These are phyloP conservation scores for Lentinula boryana DNA, from an alignment of 768 basidiomycete genomes.

Conservation along the genomic window DNA sequence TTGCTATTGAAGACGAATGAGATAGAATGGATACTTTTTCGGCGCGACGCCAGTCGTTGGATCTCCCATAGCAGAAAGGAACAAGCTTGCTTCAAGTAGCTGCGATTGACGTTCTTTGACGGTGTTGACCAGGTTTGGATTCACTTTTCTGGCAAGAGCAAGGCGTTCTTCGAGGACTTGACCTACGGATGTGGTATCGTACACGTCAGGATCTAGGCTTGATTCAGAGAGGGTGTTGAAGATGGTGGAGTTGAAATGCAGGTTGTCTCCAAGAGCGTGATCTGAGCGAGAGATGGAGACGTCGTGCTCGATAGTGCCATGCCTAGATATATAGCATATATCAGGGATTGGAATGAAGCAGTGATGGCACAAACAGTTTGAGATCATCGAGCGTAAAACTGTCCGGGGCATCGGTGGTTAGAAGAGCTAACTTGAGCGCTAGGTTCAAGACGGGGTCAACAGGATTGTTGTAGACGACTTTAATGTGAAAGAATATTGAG, in stretches of 20 bases:
- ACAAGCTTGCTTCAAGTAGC: conserved; percentile 8
- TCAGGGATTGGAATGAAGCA: not conserved
- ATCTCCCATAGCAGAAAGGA: conserved; percentile 11
- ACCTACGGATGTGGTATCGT: conserved; percentile 7
- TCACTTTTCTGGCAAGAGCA: conserved; percentile 5
- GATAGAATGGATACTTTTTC: not conserved
- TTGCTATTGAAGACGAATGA: not conserved
- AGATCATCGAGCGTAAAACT: conserved; percentile 13
- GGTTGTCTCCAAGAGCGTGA: conserved; percentile 2
- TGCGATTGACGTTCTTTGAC: conserved; percentile 10
- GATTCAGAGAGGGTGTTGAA: conserved; percentile 1
- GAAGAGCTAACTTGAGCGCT: conserved; percentile 12
- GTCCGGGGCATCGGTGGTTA: conserved; percentile 13
- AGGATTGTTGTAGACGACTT: conserved; percentile 13
- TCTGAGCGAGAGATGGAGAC: conserved; percentile 6
- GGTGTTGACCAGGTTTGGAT: conserved; percentile 10
- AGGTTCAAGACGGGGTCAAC: conserved; percentile 7
- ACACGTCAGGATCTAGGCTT: conserved; percentile 9
- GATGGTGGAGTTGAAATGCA: conserved; percentile 1
- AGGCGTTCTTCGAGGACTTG: conserved; percentile 6
- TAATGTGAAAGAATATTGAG: not conserved
- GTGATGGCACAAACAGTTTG: conserved; percentile 8
- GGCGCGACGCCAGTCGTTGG: not conserved
- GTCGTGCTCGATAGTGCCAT: conserved; percentile 7
- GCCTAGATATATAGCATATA: not conserved